Evolutionary conservation across 2,329 filamentous ascomycete genomes (phyloP).

Genomic region (Nothomitra cinnamomea): DNA sequence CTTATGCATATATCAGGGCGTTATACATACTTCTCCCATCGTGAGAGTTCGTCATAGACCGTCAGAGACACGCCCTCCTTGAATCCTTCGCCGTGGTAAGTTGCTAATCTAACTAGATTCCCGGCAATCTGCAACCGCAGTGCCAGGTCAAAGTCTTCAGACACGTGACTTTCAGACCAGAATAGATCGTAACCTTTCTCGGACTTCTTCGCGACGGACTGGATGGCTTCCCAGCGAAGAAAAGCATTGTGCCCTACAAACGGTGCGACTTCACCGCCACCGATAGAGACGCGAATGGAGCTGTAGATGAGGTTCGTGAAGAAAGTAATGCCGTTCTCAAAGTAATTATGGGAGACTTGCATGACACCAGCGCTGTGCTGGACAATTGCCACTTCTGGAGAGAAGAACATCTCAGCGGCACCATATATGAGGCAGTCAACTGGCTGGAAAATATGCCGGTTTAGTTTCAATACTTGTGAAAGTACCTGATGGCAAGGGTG

Average conservation of each 20-base stretch:
- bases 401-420: conserved; percentile 54
- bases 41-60: conserved; percentile 52
- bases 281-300: conserved; percentile 51
- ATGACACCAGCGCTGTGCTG: conserved; percentile 61
- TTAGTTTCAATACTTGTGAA: background rate
- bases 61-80: conserved; percentile 58
- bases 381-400: conserved; percentile 53
- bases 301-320: conserved; percentile 67
- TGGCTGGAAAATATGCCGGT: conserved; percentile 24
- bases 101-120: conserved; percentile 49
- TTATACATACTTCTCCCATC: conserved; percentile 68
- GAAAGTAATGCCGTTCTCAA: conserved; percentile 61
- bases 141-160: conserved; percentile 62
- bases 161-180: conserved; percentile 58
- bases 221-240: conserved; percentile 50
- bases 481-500: background rate
- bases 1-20: too few relatives aligned
- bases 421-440: conserved; percentile 50
- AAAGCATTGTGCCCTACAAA: conserved; percentile 69
- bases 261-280: conserved; percentile 53
- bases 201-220: conserved; percentile 39
- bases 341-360: conserved; percentile 55
- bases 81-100: conserved; percentile 49
- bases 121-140: conserved; percentile 52
- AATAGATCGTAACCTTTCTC: conserved; percentile 45